phyloP scores from a whole-genome alignment of 768 basidiomycete species.

The Agrocybe praecox region DNA sequence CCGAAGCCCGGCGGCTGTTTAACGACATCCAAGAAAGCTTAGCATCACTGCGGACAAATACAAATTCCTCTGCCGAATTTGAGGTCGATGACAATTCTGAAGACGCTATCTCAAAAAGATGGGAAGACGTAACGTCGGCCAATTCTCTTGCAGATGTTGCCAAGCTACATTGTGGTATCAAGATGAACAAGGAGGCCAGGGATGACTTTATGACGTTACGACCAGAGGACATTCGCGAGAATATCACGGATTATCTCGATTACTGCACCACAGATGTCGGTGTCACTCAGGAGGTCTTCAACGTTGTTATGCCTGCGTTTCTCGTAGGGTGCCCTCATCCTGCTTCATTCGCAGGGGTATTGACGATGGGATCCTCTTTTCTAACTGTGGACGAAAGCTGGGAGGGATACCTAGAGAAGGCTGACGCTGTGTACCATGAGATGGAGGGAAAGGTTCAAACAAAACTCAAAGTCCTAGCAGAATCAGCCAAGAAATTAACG shows the following conservation, averaged over 20 bases:
- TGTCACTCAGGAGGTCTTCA: slow-evolving; percentile 82
- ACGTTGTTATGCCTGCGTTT: slow-evolving; percentile 79
- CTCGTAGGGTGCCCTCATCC: slow-evolving; percentile 86
- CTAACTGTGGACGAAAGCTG: slow-evolving; percentile 89
- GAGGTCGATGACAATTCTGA: slow-evolving; percentile 28
- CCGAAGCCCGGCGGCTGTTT: slow-evolving; percentile 38
- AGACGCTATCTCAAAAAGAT: slow-evolving; percentile 58
- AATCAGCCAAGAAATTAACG: slow-evolving; percentile 68
- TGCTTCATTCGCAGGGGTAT: slow-evolving; percentile 87
- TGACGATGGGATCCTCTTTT: slow-evolving; percentile 92
- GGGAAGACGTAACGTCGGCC: slow-evolving; percentile 92
- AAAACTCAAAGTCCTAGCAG: slow-evolving; percentile 68
- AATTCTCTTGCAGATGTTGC: slow-evolving; percentile 95
- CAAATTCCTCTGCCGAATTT: slow-evolving; percentile 7
- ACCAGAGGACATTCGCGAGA: slow-evolving; percentile 63
- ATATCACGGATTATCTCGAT: slow-evolving; percentile 71
- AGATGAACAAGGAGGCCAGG: slow-evolving; percentile 76
- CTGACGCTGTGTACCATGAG: slow-evolving; percentile 72
- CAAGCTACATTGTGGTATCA: slow-evolving; percentile 82
- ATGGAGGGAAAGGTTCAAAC: slow-evolving; percentile 78
- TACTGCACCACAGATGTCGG: slow-evolving; percentile 89
- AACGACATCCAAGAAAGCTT: slow-evolving; percentile 44
- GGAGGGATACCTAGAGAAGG: slow-evolving; percentile 78
- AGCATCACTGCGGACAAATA: slow-evolving; percentile 19
- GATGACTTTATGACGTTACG: slow-evolving; percentile 74